Conservation (phyloP, 176 grass and related monocot species). For the Musa beccarii region DNA sequence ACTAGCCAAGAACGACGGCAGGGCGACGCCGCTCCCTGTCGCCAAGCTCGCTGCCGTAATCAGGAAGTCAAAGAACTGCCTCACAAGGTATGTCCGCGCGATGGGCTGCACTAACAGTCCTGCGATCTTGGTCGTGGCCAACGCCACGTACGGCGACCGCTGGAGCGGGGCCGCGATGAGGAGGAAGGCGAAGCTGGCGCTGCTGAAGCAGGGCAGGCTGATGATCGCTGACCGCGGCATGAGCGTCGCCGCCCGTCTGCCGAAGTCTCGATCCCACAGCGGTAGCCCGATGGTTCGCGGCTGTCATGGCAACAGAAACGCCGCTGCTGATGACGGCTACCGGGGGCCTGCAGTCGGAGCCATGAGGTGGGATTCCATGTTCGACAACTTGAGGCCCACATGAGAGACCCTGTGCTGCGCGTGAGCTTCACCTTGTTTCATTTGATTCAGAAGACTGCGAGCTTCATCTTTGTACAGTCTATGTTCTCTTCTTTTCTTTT, state of each 20-base stretch:
- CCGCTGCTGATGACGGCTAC: constrained; percentile 15
- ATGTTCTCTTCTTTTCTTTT: too few relatives aligned
- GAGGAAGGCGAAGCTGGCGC: constrained; percentile 19
- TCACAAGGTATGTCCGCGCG: constrained; percentile 27
- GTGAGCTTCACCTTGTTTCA: not conserved
- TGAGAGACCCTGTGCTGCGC: constrained; percentile 1
- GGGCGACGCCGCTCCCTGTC: constrained; percentile 30
- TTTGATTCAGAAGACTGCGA: too few relatives aligned
- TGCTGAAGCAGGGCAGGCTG: not conserved
- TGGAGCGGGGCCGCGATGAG: constrained; percentile 4
- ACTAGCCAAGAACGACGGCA: constrained; percentile 32
- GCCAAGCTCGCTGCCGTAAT: constrained; percentile 33
- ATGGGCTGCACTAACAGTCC: constrained; percentile 4
- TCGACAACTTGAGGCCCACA: constrained; percentile 70
- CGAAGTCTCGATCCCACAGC: not conserved
- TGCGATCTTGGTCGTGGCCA: constrained; percentile 17
- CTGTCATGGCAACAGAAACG: not conserved
- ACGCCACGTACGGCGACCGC: not conserved
- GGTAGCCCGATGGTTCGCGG: constrained; percentile 4
- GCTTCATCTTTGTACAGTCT: too few relatives aligned
- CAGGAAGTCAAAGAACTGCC: constrained; percentile 32
- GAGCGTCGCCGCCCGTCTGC: not conserved
- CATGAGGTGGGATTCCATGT: constrained; percentile 70
- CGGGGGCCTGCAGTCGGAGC: too few relatives aligned
- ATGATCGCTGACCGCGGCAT: not conserved